A percentile compares a stretch with the other conserved stretches of the same genome.
Evolutionary conservation across 1,284 basidiomycete genomes (phyloP).

Genomic region (Pseudozyma sp.): DNA sequence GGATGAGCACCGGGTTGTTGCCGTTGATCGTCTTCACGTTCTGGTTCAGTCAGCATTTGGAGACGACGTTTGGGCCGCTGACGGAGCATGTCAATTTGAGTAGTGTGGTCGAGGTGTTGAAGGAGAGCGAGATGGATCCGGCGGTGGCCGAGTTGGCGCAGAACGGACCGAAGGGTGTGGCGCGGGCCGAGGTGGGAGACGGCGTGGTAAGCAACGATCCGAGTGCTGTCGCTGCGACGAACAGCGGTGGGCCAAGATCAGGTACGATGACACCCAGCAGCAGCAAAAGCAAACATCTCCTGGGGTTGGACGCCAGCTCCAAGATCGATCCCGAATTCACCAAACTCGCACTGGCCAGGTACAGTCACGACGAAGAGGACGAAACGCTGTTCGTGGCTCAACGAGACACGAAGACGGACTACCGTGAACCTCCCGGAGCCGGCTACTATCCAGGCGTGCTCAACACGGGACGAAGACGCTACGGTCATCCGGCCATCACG

Average conservation of each 20-base stretch:
- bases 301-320: slow-evolving; percentile 27
- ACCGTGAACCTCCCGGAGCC: slow-evolving; percentile 57
- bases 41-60: slow-evolving; percentile 82
- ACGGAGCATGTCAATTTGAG: slow-evolving; percentile 75
- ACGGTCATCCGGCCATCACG: slow-evolving; percentile 64
- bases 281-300: slow-evolving; percentile 23
- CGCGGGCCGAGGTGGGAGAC: slow-evolving; percentile 10
- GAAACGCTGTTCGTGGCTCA: slow-evolving; percentile 88
- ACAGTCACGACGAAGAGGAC: slow-evolving; percentile 79
- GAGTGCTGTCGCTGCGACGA: neutral
- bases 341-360: slow-evolving; percentile 74
- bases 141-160: slow-evolving; percentile 34
- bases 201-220: slow-evolving; percentile 11
- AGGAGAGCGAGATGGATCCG: slow-evolving; percentile 25
- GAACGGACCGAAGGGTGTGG: slow-evolving; percentile 26
- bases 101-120: slow-evolving; percentile 53
- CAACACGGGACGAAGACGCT: slow-evolving; percentile 54
- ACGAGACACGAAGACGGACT: slow-evolving; percentile 62
- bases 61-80: slow-evolving; percentile 79
- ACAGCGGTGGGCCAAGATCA: neutral
- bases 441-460: slow-evolving; percentile 61
- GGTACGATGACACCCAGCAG: slow-evolving; percentile 23
- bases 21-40: slow-evolving; percentile 83
- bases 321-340: slow-evolving; percentile 47
- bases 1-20: slow-evolving; percentile 80